These are phyloP conservation scores for Haplosporangium sp. DNA, from an alignment of 371 early-diverging fungal species.

Conservation along the genomic window DNA sequence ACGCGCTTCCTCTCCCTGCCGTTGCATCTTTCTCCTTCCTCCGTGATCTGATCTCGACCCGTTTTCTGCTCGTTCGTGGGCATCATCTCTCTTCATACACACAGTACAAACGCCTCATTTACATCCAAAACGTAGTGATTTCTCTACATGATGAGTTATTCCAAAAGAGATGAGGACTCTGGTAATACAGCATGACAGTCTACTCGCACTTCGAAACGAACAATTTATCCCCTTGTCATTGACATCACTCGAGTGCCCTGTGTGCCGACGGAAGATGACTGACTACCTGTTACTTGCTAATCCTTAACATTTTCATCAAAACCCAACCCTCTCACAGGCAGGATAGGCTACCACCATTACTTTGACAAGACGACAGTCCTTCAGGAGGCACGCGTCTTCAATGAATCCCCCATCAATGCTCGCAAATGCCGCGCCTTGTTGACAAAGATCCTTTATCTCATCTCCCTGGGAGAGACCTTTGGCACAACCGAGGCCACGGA, in stretches of 20 bases:
- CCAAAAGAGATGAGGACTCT: conserved; percentile 70
- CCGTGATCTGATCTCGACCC: no score
- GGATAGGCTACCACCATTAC: conserved; percentile 51
- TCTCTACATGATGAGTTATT: conserved; percentile 66
- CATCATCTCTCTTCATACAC: conserved; percentile 3
- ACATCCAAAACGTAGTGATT: conserved; percentile 15
- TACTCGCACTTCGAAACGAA: no score
- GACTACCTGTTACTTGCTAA: not conserved
- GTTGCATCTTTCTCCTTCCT: not conserved
- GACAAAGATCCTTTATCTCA: conserved; percentile 93
- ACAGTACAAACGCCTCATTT: conserved; percentile 1
- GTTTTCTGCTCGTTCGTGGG: no score
- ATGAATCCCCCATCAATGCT: conserved; percentile 95
- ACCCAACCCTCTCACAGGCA: conserved; percentile 16
- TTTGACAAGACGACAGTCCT: conserved; percentile 94
- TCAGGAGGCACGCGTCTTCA: conserved; percentile 97
- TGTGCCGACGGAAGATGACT: conserved; percentile 4
- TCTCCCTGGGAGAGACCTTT: conserved; percentile 91
- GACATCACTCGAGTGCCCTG: not conserved
- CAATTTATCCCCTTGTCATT: not conserved
- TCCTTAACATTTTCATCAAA: not conserved
- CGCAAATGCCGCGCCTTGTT: conserved; percentile 92
- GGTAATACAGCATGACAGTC: conserved; percentile 21
- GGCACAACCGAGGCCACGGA: conserved; percentile 95
- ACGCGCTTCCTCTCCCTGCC: not conserved